phyloP scores from a whole-genome alignment of 2,329 filamentous ascomycete genomes.

The Oidium heveae region DNA sequence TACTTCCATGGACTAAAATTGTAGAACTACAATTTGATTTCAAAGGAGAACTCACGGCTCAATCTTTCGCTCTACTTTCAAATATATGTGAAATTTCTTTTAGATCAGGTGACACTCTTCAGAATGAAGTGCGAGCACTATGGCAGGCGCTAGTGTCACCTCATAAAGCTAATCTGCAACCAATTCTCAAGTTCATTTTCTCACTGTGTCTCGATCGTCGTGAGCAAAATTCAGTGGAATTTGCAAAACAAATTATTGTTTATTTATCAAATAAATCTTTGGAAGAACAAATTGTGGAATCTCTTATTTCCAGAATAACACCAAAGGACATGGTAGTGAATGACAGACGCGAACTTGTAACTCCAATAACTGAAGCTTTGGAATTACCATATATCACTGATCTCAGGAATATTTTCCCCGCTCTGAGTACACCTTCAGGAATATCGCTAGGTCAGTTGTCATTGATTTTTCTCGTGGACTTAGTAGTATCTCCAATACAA shows the following conservation, averaged over 20 bases:
- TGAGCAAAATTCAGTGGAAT: constrained; percentile 95
- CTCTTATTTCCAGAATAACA: constrained; percentile 69
- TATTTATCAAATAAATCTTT: constrained; percentile 71
- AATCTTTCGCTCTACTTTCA: constrained; percentile 81
- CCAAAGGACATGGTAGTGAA: constrained; percentile 94
- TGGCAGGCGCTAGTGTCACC: constrained; percentile 93
- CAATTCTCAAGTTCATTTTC: constrained; percentile 86
- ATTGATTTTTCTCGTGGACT: constrained; percentile 76
- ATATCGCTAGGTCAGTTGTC: constrained; percentile 85
- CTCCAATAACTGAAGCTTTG: constrained; percentile 45
- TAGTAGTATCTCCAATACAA: constrained; percentile 81
- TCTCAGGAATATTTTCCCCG: constrained; percentile 49
- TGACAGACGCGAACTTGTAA: constrained; percentile 46
- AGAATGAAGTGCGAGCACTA: constrained; percentile 90
- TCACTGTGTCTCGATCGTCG: constrained; percentile 73
- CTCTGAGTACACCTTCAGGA: constrained; percentile 75
- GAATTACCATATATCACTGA: constrained; percentile 78
- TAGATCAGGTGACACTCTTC: constrained; percentile 61
- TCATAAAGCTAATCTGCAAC: constrained; percentile 73
- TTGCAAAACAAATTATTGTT: constrained; percentile 93
- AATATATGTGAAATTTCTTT: constrained; percentile 95
- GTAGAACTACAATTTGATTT: constrained; percentile 83
- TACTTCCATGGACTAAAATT: constrained; percentile 87
- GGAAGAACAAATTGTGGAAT: constrained; percentile 81
- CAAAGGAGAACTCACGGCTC: constrained; percentile 68